Evolutionary conservation across 345 rosid species (phyloP), one percentile per base, ranked within the genome.

Genomic region (Aquilaria malaccensis): DNA sequence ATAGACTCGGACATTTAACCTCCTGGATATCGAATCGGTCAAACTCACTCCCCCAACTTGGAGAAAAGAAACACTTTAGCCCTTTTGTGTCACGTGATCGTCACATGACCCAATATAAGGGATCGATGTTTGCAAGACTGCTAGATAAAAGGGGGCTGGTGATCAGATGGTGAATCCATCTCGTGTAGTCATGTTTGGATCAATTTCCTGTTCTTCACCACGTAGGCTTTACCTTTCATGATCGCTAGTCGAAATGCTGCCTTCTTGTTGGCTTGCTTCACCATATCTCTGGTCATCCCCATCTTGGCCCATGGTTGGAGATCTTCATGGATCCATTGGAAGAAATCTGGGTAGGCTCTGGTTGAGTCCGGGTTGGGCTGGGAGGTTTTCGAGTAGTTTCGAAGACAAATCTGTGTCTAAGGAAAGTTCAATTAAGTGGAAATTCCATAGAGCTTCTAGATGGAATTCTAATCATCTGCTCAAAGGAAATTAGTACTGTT

Each of bases 261-360:
- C 0, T 69, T 64, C 2, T 6, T 22, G 9, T 33, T 70, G 7
- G 85, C 83, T 51, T 72, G 78, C 69, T 82, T 85, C 58, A 85
- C 69, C 77, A 71, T 80, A 33, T 80, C 86, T 55, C 81, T 70
- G 9, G 78, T 65, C 72, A 85, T 85, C 46, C 88, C 88, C 0
- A 77, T 62, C 11, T 22, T 45, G 59, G 53, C 67, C 91, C 91
- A 85, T 3, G 91, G 88, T 32, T 60, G 68, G 51, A 85, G 75
- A 58, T 85, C 91, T 63, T 85, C 86, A 50, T 80, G 84, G 81
- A 85, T 83, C 91, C 88, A 85, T 13, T 76, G 73, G 60, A 80
- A 80, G 65, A 79, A 80, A 2, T 78, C 77, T 0, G 88, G 91
- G 52, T 86, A 85, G 37, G 49, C n/a, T 52, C 30, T 51, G 58